These are phyloP conservation scores for Glebionis coronaria DNA, from an alignment of 129 eudicot genomes.

Conservation along the genomic window DNA sequence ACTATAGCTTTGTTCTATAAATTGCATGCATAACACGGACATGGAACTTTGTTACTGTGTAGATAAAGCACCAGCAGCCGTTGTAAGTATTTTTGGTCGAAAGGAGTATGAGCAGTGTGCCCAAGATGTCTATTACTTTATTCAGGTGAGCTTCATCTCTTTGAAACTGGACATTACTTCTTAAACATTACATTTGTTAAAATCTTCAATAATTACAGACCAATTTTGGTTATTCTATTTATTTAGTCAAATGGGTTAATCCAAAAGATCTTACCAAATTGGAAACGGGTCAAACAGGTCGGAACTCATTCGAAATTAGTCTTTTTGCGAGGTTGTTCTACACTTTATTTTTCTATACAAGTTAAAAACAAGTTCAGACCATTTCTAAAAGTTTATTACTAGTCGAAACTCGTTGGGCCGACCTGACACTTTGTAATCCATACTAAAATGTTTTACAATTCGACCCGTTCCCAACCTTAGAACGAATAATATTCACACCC, in stretches of 20 bases:
- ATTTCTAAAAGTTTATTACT: neutral
- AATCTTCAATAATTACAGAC: neutral
- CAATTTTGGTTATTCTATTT: neutral
- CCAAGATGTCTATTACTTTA: constrained; percentile 82
- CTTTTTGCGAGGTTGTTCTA: neutral
- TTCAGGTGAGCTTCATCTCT: constrained; percentile 55
- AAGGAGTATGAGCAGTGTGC: constrained; percentile 95
- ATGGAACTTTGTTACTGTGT: constrained; percentile 15
- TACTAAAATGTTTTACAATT: no score
- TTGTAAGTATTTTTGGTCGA: constrained; percentile 85
- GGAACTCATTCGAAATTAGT: neutral
- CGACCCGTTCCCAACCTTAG: no score
- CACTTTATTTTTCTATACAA: neutral
- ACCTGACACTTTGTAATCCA: no score
- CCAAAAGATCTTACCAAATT: neutral
- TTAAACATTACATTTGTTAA: neutral
- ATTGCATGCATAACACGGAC: neutral
- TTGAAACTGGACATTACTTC: neutral
- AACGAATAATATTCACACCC: no score
- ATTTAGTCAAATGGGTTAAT: neutral
- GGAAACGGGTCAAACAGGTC: neutral
- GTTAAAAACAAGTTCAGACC: neutral
- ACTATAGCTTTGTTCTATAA: constrained; percentile 10
- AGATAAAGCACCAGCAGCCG: constrained; percentile 93
- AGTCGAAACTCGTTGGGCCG: neutral